Evolutionary conservation across 2,329 filamentous ascomycete species (phyloP), one percentile per base, ranked within the genome.

Genomic region (Ustulina deusta): DNA sequence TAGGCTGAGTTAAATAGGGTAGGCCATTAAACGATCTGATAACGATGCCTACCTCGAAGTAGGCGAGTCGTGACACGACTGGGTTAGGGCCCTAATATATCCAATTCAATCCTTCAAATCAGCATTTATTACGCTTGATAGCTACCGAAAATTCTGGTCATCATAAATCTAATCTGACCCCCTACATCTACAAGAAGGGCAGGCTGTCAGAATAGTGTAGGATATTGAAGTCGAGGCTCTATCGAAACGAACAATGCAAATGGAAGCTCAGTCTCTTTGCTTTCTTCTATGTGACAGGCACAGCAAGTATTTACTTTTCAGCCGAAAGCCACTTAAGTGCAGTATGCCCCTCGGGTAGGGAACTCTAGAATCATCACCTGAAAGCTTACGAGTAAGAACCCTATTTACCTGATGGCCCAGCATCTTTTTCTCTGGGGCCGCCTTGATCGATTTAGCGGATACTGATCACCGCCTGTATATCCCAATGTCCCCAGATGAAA

Each of bases 1-100:
- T 25, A 6, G 11, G 22, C 34, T 20, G 9, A n/a, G 15, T n/a
- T 25, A 25, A 38, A 3, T 29, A 6, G 38, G 40, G 42, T 32
- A 57, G 15, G n/a, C 17, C n/a, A 32, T 57, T 42, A 36, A 27
- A 58, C 10, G 29, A 40, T 58, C 20, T 58, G 13, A 46, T n/a
- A 36, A 57, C 1, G 20, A 51, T 32, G 49, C 10, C 40, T 42
- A 42, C 11, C 40, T 7, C 20, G 5, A 25, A 22, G 34, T 55
- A 49, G 36, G 25, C 25, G 29, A 15, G 15, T 60, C 6, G 29
- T 15, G 13, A 6, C 20, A 36, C 32, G 20, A 17, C 22, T 51
- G 20, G 34, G 15, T 42, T 34, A 25, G 51, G 42, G 40, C 32
- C 29, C 15, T 40, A 29, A 63, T 63, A 63, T 49, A 61, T 22